Evolutionary conservation across 2,329 filamentous ascomycete genomes (phyloP).

Genomic region (Thielaviopsis ethacetica): DNA sequence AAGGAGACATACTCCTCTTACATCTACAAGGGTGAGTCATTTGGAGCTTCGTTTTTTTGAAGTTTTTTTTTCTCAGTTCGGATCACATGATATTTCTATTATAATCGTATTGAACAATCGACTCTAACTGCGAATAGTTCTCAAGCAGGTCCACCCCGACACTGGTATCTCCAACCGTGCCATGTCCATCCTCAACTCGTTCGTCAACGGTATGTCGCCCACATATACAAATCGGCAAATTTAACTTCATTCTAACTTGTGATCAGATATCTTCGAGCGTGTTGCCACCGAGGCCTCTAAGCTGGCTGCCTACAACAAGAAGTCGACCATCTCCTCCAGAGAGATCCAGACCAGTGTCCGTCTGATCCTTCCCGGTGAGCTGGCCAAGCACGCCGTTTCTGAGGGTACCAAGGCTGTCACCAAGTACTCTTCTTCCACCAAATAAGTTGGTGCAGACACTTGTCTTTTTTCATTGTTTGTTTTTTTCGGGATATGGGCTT

Average conservation of each 20-base stretch:
- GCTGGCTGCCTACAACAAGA: conserved; percentile 99
- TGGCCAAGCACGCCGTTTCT: conserved; percentile 98
- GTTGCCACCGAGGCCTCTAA: conserved; percentile 97
- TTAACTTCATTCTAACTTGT: conserved; percentile 14
- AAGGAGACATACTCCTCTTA: conserved; percentile 99
- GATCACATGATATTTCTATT: not conserved
- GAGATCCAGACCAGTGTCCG: conserved; percentile 98
- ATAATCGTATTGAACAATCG: too few relatives aligned
- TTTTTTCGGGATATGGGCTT: conserved; percentile 37
- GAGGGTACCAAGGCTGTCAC: conserved; percentile 99
- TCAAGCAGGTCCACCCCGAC: conserved; percentile 99
- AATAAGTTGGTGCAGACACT: conserved; percentile 47
- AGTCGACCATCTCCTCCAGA: conserved; percentile 97
- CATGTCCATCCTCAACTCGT: conserved; percentile 99
- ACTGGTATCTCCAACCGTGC: conserved; percentile 99
- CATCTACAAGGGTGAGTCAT: conserved; percentile 90
- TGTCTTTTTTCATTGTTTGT: conserved; percentile 40
- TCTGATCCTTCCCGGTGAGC: conserved; percentile 92
- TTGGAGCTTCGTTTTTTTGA: conserved; percentile 3
- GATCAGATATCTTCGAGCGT: conserved; percentile 93
- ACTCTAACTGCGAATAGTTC: conserved; percentile 40
- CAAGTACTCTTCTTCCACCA: conserved; percentile 99
- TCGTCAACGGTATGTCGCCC: conserved; percentile 75
- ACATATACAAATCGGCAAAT: not conserved
- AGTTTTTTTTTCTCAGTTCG: not conserved